phyloP scores from a whole-genome alignment of 352 stramenopile genomes.

The Phytopythium ostracodes region DNA sequence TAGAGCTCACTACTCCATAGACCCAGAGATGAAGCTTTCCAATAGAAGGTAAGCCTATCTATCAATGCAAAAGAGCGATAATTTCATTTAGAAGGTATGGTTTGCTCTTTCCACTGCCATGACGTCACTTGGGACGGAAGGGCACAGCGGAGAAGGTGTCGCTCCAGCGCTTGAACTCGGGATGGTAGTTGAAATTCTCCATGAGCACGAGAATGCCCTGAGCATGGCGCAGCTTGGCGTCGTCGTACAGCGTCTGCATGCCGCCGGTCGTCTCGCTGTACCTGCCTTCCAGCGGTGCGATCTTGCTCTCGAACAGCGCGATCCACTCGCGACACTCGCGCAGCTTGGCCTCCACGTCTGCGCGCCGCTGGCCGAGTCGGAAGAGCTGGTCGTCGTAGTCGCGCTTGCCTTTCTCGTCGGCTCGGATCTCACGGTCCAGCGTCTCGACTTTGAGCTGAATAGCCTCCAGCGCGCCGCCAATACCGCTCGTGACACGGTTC shows the following conservation, averaged over 20 bases:
- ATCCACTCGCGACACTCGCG: constrained; percentile 55
- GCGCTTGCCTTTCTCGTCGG: constrained; percentile 72
- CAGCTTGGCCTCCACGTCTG: constrained; percentile 56
- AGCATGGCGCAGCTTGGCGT: constrained; percentile 81
- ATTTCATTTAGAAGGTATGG: not conserved
- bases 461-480: constrained; percentile 56
- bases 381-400: constrained; percentile 80
- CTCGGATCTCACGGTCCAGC: constrained; percentile 65
- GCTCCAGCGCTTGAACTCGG: constrained; percentile 86
- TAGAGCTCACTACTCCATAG: not conserved
- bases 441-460: constrained; percentile 56
- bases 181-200: constrained; percentile 88
- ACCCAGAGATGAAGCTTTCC: not conserved
- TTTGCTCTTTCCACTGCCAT: not conserved
- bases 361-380: constrained; percentile 38
- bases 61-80: not conserved
- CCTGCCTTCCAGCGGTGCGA: constrained; percentile 60
- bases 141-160: constrained; percentile 84
- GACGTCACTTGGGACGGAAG: constrained; percentile 54
- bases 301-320: constrained; percentile 65
- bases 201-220: constrained; percentile 83
- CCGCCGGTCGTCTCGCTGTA: constrained; percentile 69
- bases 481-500: constrained; percentile 71
- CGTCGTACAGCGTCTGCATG: constrained; percentile 82
- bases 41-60: constrained; percentile 2